A percentile compares a stretch with the other conserved stretches of the same genome.
phyloP scores from a whole-genome alignment of 2,329 filamentous ascomycete genomes.

The Cryphonectria nitschkei region DNA sequence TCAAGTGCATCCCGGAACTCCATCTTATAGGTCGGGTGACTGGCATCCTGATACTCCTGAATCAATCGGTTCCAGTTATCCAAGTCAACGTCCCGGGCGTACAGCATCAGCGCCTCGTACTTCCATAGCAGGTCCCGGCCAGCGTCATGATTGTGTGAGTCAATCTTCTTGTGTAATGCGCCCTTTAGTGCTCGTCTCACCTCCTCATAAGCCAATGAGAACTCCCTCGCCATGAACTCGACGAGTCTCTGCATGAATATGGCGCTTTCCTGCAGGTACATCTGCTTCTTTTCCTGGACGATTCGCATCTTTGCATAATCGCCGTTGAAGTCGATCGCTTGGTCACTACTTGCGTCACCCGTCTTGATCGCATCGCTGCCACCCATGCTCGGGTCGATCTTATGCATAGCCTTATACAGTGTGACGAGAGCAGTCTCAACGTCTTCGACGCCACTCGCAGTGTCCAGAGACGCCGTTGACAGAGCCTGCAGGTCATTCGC shows the following conservation, averaged over 20 bases:
- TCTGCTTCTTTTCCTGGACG: slow-evolving; percentile 90
- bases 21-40: slow-evolving; percentile 75
- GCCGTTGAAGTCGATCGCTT: slow-evolving; percentile 61
- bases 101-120: slow-evolving; percentile 85
- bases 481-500: slow-evolving; percentile 74
- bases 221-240: slow-evolving; percentile 80
- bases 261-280: slow-evolving; percentile 77
- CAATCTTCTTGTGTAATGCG: slow-evolving; percentile 67
- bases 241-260: slow-evolving; percentile 79
- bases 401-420: slow-evolving; percentile 89
- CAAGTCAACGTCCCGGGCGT: slow-evolving; percentile 81
- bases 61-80: slow-evolving; percentile 81
- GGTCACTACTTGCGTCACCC: slow-evolving; percentile 52
- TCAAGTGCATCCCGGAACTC: slow-evolving; percentile 79
- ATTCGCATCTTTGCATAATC: slow-evolving; percentile 91
- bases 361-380: slow-evolving; percentile 52
- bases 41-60: slow-evolving; percentile 78
- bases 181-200: slow-evolving; percentile 67
- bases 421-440: slow-evolving; percentile 79
- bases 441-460: slow-evolving; percentile 69
- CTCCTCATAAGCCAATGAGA: slow-evolving; percentile 74
- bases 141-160: slow-evolving; percentile 70
- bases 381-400: slow-evolving; percentile 83
- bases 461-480: slow-evolving; percentile 73
- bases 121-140: slow-evolving; percentile 80